Base-by-base conservation (phyloP, 2,329 filamentous ascomycete genomes). In the Scedosporium aurantiacum region DNA sequence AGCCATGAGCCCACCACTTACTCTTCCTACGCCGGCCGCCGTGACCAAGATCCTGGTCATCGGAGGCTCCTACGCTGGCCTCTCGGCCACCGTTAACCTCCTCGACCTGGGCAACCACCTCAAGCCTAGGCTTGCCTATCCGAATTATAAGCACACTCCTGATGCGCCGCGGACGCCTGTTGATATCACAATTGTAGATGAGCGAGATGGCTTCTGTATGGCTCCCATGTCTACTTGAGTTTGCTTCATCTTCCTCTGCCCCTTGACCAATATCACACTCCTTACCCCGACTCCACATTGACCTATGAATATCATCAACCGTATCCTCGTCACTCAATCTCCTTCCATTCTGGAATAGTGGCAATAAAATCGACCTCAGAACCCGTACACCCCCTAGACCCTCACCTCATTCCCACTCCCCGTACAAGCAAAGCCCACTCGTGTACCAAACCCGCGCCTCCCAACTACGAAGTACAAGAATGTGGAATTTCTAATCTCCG, bases 151-250 rank as follows among this genome's bases (percentile, higher is more conserved):
- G 52, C 73, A 79, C 68, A 66, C 78, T 66, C 65, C 74, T 65
- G 68, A 73, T 32, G 69, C 76, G 21, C 75, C 76, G 54, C 77
- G 75, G 25, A 76, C 87, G 54, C 78, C 82, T 1, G 72, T 90
- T 14, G 81, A 90, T 43, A 85, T 92, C 58, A 91, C 87, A 23
- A 80, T 92, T 23, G 84, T 90, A 25, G 88, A 92, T 67, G 87
- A 91, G 71, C 78, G 87, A n/a, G 89, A 92, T 76, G 89, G 89
- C n/a, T 91, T 85, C 71, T 91, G 88, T 91, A 76, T 67, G 86
- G 73, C 6, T 65, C 50, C 5, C 18, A 5, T 23, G 25, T 43
- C 37, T 18, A 5, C 32, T 27, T 32, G 14, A 37, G 32, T 37
- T 37, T 37, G 32, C 32, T 37, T 37, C 32, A 37, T 37, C 32